A percentile compares a stretch with the other conserved stretches of the same genome.
Conservation (phyloP, 345 rosid species). For the Salix dunnii region DNA sequence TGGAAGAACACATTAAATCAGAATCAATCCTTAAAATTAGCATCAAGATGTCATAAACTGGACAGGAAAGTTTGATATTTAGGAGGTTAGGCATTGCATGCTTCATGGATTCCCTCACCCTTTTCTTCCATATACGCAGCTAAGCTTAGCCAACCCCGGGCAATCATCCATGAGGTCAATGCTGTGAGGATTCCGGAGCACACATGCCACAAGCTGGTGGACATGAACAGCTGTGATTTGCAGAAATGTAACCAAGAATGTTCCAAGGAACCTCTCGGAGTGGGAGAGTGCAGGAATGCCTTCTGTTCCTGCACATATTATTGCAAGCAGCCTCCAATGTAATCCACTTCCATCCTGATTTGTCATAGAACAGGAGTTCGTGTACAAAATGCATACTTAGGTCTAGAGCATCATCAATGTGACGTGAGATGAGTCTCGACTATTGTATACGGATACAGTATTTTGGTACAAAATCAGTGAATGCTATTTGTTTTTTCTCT, state of each 20-base stretch:
- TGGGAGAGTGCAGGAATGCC: conserved; percentile 39
- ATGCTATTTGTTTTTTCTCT: neutral
- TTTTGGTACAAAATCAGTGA: neutral
- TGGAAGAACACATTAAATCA: neutral
- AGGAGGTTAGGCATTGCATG: neutral
- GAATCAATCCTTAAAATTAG: neutral
- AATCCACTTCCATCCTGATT: neutral
- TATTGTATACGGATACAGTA: neutral
- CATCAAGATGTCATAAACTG: neutral
- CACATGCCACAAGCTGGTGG: conserved; percentile 39
- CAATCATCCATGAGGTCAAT: conserved; percentile 2
- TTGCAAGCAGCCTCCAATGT: conserved; percentile 42
- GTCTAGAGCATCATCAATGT: neutral
- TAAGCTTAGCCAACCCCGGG: neutral
- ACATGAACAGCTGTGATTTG: conserved; percentile 20
- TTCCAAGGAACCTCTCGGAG: conserved; percentile 30
- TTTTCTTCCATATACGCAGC: neutral
- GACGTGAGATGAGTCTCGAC: neutral
- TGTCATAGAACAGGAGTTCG: neutral
- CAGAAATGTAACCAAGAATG: conserved; percentile 36
- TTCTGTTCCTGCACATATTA: conserved; percentile 40
- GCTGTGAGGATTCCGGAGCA: conserved; percentile 48
- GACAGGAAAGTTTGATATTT: neutral
- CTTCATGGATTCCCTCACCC: neutral
- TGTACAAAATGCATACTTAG: neutral